phyloP scores from a whole-genome alignment of 495 filamentous ascomycete species.

The Cairneyella variabilis region DNA sequence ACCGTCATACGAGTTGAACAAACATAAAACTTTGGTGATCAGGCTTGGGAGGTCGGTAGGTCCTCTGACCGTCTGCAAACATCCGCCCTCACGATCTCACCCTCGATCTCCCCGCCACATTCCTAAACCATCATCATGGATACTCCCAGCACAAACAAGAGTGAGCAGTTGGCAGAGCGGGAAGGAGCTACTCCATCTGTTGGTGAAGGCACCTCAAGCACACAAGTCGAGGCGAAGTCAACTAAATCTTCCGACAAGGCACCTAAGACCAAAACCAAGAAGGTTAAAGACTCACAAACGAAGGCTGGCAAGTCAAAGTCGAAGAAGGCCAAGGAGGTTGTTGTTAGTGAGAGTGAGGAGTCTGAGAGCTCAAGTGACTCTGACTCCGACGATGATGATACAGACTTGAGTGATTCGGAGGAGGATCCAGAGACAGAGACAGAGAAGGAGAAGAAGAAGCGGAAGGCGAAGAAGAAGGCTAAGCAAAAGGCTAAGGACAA shows the following conservation, averaged over 20 bases:
- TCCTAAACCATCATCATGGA: slow-evolving; percentile 16
- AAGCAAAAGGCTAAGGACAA: slow-evolving; percentile 29
- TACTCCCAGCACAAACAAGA: slow-evolving; percentile 26
- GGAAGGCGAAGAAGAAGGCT: slow-evolving; percentile 36
- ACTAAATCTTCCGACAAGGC: slow-evolving; percentile 10
- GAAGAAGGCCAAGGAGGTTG: slow-evolving; percentile 32
- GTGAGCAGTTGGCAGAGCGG: slow-evolving; percentile 20
- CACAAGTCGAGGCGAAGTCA: slow-evolving; percentile 17
- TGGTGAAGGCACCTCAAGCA: slow-evolving; percentile 16
- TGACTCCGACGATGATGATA: slow-evolving; percentile 23
- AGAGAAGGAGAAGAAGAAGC: slow-evolving; percentile 40
- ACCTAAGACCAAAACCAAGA: slow-evolving; percentile 35
- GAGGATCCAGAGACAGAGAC: slow-evolving; percentile 33
- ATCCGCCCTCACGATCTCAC: no score
- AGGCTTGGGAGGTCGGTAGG: no score
- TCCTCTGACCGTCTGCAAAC: no score
- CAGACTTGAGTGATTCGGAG: slow-evolving; percentile 22
- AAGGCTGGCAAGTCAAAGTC: slow-evolving; percentile 31
- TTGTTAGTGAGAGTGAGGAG: slow-evolving; percentile 22
- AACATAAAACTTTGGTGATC: no score
- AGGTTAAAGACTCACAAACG: slow-evolving; percentile 31
- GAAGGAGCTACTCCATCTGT: slow-evolving; percentile 2
- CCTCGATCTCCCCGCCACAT: no score
- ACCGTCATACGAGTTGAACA: no score
- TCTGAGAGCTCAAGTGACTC: slow-evolving; percentile 25